Base-by-base conservation (phyloP, 306 rosid species). In the Alnus rubra region DNA sequence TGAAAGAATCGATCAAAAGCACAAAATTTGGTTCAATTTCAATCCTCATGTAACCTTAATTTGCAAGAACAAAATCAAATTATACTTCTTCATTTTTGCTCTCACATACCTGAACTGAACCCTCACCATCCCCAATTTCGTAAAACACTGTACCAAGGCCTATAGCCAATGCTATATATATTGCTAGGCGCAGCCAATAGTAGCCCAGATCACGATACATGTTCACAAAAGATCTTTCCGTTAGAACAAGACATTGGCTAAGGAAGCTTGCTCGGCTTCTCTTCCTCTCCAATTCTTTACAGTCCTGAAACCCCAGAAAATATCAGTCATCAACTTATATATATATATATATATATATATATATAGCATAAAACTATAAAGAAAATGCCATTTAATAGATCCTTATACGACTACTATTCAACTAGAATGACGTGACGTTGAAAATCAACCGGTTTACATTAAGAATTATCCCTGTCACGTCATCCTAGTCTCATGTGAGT, bases 141-240 rank as follows among this genome's bases (percentile, higher is more conserved):
- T 68, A 65, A 82, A 73, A 93, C 51, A 87, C 42, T 48, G 90
- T 85, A 59, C 80, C 96, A 31, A 87, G 59, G 55, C 92, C 76
- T 5, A 82, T 0, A 28, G 86, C 68, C 39, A 92, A 8, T 2
- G 49, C 51, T 5, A 88, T 7, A 51, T 93, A 93, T 62, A 91
- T 70, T 23, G 10, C 82, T 13, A 93, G 75, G 77, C 93, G 92
- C 45, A 92, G 28, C 94, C 93, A 90, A 74, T 90, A 88, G 58
- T 92, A 90, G 71, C 97, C 94, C 30, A 74, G 28, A 76, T 92
- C 93, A 0, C 94, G 88, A 47, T 55, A 55, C 97, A 92, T 90
- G 19, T 92, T 90, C 73, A 90, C n/a, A 12, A 81, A 84, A 13
- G 94, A 92, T 81, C 94, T 88, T 72, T 73, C 84, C 2, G 93